Evolutionary conservation across 2,329 filamentous ascomycete genomes (phyloP), one percentile per base, ranked within the genome.

Genomic region (Apiospora phragmitis): DNA sequence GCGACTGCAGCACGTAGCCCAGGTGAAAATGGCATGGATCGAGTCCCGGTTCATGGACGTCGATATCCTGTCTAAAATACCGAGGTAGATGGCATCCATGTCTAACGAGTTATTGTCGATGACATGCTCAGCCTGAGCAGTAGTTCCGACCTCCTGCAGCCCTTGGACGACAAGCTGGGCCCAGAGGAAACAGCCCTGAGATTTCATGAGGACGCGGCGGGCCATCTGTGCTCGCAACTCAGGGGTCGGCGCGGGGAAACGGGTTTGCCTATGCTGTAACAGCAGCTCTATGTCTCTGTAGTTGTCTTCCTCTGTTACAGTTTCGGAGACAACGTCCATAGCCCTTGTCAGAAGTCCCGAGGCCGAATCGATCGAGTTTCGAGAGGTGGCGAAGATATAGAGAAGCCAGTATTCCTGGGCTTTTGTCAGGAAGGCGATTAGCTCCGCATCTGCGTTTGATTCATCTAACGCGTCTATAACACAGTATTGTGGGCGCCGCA

Each of bases 121-220:
- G 38, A 9, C 38, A 41, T 11, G 38, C 38, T 41, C 38, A 11
- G 38, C 8, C 12, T 41, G 38, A 41, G 38, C 38, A 9, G 38
- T 41, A 41, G 38, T 41, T 41, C 38, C 38, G n/a, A 79, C 72
- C 42, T 76, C 69, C 14, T 65, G 21, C 4, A 81, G 74, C 70
- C 81, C 78, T 14, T 79, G 73, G 6, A 83, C 74, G 2, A 82
- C 78, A 45, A 82, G 68, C 21, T 71, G 73, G 21, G 77, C 79
- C 81, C 80, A 83, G 41, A 82, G 71, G 70, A 83, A 82, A n/a
- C 76, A 81, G 3, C 79, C 80, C 35, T 75, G 75, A 9, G 81
- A 80, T 65, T 81, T 82, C n/a, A 76, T 70, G n/a, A 83, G 67
- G 18, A 84, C 80, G 68, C 73, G 38, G 1, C 38, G 38, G 38